Evolutionary conservation across 2,329 filamentous ascomycete genomes (phyloP).

Genomic region (Ophiostoma ips): DNA sequence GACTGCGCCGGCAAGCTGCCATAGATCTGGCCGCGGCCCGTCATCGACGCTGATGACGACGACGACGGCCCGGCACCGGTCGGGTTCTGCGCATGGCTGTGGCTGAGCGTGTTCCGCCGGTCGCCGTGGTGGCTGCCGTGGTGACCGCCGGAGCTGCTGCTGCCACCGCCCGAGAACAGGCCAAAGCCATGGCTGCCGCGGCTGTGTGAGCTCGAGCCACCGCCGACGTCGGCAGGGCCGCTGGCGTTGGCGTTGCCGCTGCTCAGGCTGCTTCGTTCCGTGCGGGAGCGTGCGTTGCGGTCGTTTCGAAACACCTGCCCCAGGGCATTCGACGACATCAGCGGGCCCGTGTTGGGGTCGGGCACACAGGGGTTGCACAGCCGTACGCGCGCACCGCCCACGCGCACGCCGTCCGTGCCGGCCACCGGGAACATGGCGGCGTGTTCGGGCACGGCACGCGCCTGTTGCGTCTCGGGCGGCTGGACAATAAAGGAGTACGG

Average conservation of each 20-base stretch:
- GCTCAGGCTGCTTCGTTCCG: too few species aligned
- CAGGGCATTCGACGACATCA: conserved; percentile 13
- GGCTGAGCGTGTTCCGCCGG: background rate
- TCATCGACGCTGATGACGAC: background rate
- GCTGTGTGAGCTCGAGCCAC: too few species aligned
- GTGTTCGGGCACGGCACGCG: background rate
- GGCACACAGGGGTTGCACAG: conserved; percentile 50
- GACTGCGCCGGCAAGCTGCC: background rate
- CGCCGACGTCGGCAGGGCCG: too few species aligned
- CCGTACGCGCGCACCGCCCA: conserved; percentile 43
- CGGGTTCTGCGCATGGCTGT: background rate
- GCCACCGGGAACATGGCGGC: background rate
- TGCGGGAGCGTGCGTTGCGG: background rate
- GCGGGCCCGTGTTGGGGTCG: conserved; percentile 45
- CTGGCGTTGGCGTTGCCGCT: too few species aligned
- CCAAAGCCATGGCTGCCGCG: too few species aligned
- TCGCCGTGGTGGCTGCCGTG: too few species aligned
- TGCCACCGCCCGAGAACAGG: background rate
- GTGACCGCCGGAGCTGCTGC: background rate
- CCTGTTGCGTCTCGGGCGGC: conserved; percentile 35
- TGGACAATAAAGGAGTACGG: conserved; percentile 86
- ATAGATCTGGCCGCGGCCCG: background rate
- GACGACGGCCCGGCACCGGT: background rate
- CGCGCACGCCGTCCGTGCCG: conserved; percentile 16
- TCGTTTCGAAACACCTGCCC: background rate